phyloP scores from a whole-genome alignment of 495 filamentous ascomycete species.

The Cercophora samala region DNA sequence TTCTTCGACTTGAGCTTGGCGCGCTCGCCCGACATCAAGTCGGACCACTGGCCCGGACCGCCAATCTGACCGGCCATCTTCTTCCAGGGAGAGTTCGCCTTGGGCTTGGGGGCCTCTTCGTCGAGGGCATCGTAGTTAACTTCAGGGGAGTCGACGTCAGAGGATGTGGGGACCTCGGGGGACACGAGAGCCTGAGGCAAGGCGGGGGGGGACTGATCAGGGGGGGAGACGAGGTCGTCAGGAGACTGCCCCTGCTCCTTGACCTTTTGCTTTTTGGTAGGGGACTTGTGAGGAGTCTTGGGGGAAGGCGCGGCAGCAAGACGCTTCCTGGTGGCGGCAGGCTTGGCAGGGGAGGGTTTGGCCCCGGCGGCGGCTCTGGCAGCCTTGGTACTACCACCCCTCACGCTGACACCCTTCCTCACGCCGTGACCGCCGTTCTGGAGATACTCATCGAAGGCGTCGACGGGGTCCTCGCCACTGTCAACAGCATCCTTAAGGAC shows the following conservation, averaged over 20 bases:
- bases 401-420: neutral
- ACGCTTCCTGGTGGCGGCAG: neutral
- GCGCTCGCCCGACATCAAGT: neutral
- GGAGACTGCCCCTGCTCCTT: too few species aligned
- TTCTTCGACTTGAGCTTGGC: neutral
- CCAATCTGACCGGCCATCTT: neutral
- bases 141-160: slow-evolving; percentile 20
- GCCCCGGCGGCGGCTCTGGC: slow-evolving; percentile 20
- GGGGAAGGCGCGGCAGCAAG: too few species aligned
- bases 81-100: neutral
- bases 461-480: slow-evolving; percentile 28
- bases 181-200: neutral
- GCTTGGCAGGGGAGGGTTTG: neutral
- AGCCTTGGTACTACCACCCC: slow-evolving; percentile 11
- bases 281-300: neutral
- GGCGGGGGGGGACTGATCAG: too few species aligned
- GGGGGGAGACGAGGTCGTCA: too few species aligned
- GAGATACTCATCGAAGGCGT: slow-evolving; percentile 12
- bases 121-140: slow-evolving; percentile 30
- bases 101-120: slow-evolving; percentile 1
- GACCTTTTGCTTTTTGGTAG: neutral
- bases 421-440: slow-evolving; percentile 4
- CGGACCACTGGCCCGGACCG: neutral
- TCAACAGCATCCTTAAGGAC: slow-evolving; percentile 37
- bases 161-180: neutral